Evolutionary conservation across 2,329 filamentous ascomycete genomes (phyloP), one percentile per base, ranked within the genome.

Genomic region (Colletotrichum lupini): DNA sequence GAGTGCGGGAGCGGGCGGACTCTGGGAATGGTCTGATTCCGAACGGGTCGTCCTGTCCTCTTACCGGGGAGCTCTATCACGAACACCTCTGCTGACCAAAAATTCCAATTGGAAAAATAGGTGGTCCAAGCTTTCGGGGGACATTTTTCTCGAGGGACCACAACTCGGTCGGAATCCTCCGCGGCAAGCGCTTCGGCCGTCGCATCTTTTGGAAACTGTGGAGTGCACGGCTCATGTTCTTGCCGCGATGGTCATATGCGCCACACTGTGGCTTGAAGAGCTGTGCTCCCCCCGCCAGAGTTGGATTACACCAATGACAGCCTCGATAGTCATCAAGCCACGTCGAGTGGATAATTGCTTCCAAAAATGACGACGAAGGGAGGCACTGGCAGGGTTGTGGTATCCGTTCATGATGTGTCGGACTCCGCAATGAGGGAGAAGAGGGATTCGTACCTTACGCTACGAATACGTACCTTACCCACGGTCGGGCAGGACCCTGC

Each of bases 81-180:
- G 14, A 42, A 49, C 35, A 22, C 49, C 26, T 35, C 32, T 52
- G 37, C 30, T 57, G 32, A 26, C 24, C 52, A 56, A 69, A 73
- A 69, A 59, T 22, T 64, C 66, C 59, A 65, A 70, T 73, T 61
- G 55, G 30, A 59, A 65, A 65, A 60, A 37, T n/a, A 19, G 28
- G 24, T 73, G 70, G 70, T 56, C 70, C 70, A 60, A 73, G 70
- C 70, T 73, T 70, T 53, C 28, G 59, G 60, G 35, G 53, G 46
- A 32, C 42, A 12, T 32, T 22, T 46, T 62, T 59, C 52, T 9
- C 5, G 6, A 12, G 28, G 9, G 6, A 19, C 24, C 64, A 37
- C 30, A 22, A 14, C n/a, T 32, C n/a, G 32, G 32, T n/a, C 26
- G 52, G 67, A 22, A 24, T 52, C n/a, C 35, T 30, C 26, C n/a